Conservation (phyloP, 2,329 filamentous ascomycete genomes). For the Neonectria neomacrospora region DNA sequence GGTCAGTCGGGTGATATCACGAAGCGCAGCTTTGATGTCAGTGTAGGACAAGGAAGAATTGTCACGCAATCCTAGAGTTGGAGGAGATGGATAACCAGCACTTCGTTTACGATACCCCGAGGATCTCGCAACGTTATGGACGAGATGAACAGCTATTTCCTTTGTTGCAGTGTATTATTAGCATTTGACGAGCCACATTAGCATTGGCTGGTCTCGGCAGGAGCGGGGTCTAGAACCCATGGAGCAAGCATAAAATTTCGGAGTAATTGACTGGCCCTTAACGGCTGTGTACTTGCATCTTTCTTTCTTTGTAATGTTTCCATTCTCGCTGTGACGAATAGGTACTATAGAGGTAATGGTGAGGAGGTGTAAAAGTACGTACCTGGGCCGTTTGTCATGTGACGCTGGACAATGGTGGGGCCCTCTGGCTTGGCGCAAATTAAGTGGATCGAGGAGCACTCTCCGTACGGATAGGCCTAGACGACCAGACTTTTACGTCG, state of each 20-base stretch:
- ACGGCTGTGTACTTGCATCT: slow-evolving; percentile 6
- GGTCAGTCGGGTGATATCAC: slow-evolving; percentile 25
- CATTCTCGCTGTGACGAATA: background rate
- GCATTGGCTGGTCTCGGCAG: background rate
- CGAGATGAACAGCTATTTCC: slow-evolving; percentile 13
- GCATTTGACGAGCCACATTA: background rate
- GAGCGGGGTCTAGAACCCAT: background rate
- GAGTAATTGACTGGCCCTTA: slow-evolving; percentile 17
- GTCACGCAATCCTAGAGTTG: slow-evolving; percentile 1
- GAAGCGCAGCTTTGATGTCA: slow-evolving; percentile 25
- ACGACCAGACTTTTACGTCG: slow-evolving; percentile 5
- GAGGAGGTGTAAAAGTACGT: background rate
- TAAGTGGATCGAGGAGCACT: background rate
- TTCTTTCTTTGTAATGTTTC: background rate
- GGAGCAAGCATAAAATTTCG: slow-evolving; percentile 2
- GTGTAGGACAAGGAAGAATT: slow-evolving; percentile 25
- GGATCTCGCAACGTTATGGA: background rate
- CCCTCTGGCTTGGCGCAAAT: background rate
- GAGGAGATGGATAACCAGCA: slow-evolving; percentile 11
- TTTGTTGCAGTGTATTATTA: slow-evolving; percentile 7
- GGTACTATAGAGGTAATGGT: too few relatives aligned
- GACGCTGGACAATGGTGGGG: background rate
- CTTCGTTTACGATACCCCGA: slow-evolving; percentile 7
- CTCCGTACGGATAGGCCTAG: too few relatives aligned
- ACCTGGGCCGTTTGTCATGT: background rate